Conservation (phyloP, 2,329 filamentous ascomycete genomes). For the Aspergillus japonicus region DNA sequence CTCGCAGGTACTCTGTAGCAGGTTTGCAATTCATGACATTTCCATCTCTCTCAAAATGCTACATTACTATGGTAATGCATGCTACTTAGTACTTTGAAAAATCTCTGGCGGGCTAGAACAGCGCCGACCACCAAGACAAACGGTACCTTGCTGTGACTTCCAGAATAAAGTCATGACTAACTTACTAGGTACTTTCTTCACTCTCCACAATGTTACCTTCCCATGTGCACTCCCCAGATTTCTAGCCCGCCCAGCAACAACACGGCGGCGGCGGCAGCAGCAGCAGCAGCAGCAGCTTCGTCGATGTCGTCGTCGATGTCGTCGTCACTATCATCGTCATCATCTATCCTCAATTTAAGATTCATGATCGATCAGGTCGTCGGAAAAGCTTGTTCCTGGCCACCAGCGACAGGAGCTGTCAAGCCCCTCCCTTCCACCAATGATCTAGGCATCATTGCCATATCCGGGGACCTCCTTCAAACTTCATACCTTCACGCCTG, state of each 20-base stretch:
- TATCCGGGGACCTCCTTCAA: slow-evolving; percentile 10
- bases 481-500: neutral
- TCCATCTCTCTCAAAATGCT: neutral
- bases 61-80: neutral
- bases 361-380: neutral
- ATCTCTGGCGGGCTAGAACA: neutral
- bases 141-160: neutral
- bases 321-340: neutral
- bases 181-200: neutral
- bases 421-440: neutral
- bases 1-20: neutral
- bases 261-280: neutral
- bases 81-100: neutral
- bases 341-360: neutral
- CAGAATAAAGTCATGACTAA: neutral
- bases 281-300: neutral
- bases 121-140: neutral
- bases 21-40: neutral
- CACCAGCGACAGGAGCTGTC: neutral
- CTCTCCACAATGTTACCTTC: neutral
- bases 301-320: neutral
- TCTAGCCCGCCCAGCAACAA: neutral
- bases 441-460: slow-evolving; percentile 3
- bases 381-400: slow-evolving; percentile 16
- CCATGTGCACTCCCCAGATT: neutral